These are phyloP conservation scores for Fraxinus anomala DNA, from an alignment of 257 asterid species.

Conservation along the genomic window DNA sequence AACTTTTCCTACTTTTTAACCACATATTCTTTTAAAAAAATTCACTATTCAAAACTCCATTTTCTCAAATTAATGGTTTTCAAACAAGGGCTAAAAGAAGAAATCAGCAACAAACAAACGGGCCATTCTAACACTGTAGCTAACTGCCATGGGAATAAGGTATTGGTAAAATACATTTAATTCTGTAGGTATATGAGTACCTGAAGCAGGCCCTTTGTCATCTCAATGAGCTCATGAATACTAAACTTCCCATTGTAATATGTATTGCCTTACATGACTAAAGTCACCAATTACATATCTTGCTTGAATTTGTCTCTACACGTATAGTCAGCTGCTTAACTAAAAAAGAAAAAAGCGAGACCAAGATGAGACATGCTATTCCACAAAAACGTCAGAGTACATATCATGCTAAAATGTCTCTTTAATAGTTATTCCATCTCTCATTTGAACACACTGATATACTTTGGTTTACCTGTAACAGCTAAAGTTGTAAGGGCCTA, in stretches of 20 bases:
- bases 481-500: neutral
- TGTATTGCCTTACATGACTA: neutral
- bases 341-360: neutral
- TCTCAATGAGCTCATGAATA: neutral
- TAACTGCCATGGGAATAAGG: neutral
- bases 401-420: neutral
- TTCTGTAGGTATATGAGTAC: neutral
- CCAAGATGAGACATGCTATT: neutral
- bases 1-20: too few relatives aligned
- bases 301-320: neutral
- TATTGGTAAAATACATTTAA: neutral
- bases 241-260: neutral
- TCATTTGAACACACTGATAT: constrained; percentile 6
- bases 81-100: neutral
- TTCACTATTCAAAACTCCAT: too few relatives aligned
- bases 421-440: constrained; percentile 1
- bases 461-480: constrained; percentile 20
- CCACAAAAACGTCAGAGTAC: neutral
- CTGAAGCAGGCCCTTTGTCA: neutral
- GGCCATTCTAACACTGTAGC: neutral
- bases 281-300: neutral
- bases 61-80: too few relatives aligned
- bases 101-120: neutral
- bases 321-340: neutral
- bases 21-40: too few relatives aligned